These are phyloP conservation scores for Melanogaster broomeanus DNA, from an alignment of 768 basidiomycete genomes.

Conservation along the genomic window DNA sequence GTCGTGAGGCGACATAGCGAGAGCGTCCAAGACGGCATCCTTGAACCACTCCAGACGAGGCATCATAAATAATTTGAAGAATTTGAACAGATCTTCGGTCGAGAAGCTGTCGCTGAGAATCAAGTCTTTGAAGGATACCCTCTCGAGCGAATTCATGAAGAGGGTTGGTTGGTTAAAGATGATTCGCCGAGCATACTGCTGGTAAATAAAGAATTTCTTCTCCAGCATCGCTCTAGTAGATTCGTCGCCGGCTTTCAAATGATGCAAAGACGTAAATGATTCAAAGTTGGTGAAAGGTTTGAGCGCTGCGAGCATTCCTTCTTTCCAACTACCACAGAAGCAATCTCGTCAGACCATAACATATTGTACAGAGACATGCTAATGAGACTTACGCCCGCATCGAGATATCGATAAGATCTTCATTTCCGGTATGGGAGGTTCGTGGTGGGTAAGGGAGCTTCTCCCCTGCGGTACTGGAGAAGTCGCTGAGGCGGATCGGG, in stretches of 20 bases:
- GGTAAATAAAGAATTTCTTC: conserved; percentile 1
- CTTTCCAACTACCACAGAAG: conserved; percentile 6
- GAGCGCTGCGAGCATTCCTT: not conserved
- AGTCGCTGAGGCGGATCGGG: not conserved
- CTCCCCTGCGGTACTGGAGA: not conserved
- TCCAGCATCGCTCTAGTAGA: not conserved
- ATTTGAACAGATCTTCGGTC: conserved; percentile 18
- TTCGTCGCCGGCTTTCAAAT: not conserved
- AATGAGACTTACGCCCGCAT: conserved; percentile 8
- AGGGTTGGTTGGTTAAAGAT: conserved; percentile 31
- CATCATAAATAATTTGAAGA: conserved; percentile 3
- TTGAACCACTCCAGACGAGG: conserved; percentile 26
- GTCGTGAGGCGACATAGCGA: conserved; percentile 11
- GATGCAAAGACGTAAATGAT: not conserved
- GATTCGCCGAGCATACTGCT: conserved; percentile 31
- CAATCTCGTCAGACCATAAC: not conserved
- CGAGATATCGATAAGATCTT: conserved; percentile 17
- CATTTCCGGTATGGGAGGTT: conserved; percentile 2
- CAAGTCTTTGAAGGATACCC: conserved; percentile 34
- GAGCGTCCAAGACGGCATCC: conserved; percentile 26
- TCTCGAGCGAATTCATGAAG: conserved; percentile 29
- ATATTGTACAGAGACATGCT: not conserved
- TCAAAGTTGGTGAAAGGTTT: conserved; percentile 1
- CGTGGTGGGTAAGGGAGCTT: not conserved
- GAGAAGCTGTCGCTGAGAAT: conserved; percentile 33